Evolutionary conservation across 768 basidiomycete genomes (phyloP).

Genomic region (Tubosaeta sp.): DNA sequence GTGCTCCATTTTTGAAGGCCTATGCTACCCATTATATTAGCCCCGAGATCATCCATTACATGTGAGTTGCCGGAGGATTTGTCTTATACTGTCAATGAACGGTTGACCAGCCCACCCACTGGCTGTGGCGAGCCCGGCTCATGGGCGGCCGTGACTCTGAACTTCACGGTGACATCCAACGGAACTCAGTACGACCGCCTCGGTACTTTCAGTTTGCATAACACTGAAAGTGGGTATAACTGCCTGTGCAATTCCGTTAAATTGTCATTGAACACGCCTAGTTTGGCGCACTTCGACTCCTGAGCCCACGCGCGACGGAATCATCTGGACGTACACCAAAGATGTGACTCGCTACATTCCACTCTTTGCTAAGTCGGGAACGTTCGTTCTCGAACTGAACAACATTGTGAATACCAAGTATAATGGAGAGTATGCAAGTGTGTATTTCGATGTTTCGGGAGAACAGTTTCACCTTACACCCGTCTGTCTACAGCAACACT

Average conservation of each 20-base stretch:
- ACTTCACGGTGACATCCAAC: constrained; percentile 74
- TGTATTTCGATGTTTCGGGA: constrained; percentile 4
- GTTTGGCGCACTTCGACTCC: constrained; percentile 82
- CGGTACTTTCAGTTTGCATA: constrained; percentile 69
- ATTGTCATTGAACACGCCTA: constrained; percentile 19
- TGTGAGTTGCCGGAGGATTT: constrained; percentile 34
- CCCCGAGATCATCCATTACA: constrained; percentile 59
- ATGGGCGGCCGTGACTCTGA: constrained; percentile 72
- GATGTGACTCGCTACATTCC: constrained; percentile 72
- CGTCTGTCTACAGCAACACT: constrained; percentile 48
- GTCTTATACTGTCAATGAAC: background rate
- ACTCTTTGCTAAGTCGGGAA: constrained; percentile 62
- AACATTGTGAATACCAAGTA: constrained; percentile 57
- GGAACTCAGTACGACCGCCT: constrained; percentile 75
- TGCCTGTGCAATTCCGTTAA: background rate
- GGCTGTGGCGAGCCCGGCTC: constrained; percentile 67
- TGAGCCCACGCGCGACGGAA: constrained; percentile 65
- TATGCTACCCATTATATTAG: constrained; percentile 30
- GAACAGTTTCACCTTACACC: background rate
- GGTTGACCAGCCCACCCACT: constrained; percentile 53
- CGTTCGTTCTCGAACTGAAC: constrained; percentile 70
- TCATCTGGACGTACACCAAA: constrained; percentile 75
- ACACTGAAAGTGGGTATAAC: constrained; percentile 60
- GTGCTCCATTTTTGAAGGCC: constrained; percentile 15
- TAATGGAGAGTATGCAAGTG: constrained; percentile 70